Base-by-base conservation (phyloP, 441 rosid genomes). In the Populus hybrid region DNA sequence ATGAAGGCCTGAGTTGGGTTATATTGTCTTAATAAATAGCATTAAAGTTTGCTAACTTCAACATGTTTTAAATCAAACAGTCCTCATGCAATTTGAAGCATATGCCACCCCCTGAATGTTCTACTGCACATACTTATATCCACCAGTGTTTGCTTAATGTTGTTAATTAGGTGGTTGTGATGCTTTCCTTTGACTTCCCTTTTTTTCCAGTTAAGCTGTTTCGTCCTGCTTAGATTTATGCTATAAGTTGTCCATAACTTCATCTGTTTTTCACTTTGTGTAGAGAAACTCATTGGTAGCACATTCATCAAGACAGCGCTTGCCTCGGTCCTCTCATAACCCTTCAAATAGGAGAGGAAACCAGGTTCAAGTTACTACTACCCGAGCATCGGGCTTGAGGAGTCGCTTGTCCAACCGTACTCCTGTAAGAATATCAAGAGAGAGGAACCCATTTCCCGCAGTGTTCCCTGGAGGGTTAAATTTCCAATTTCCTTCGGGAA, bases 401-500 rank as follows among this genome's bases (percentile, higher is more conserved):
- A 87, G 83, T 85, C 87, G 82, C 59, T 76, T 87, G 45, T 76
- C 82, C 75, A 84, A 85, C 69, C 88, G 79, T 53, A 72, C 91
- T 77, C 69, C 84, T 38, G 64, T 63, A 65, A 28, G 75, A 66
- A 29, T 73, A 74, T 45, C 86, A 69, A 72, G 83, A 73, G 71
- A 73, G 12, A 78, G 82, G 69, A 67, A 53, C 38, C 78, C 40
- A 64, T 26, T 26, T 69, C 79, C 80, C 79, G 80, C 86, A 35
- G 76, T 80, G 64, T 56, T 84, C 76, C 72, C 82, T 14, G 76
- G 82, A 74, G 80, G 82, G 28, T 69, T 88, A 76, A 83, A 87
- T 81, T 78, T 90, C 76, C 88, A 68, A 29, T 94, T 93, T 84
- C 89, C 95, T 76, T 68, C 76, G 81, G 82, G 79, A 79, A 91